phyloP scores from a whole-genome alignment of 140 eudicot genomes.

The Anethum foeniculum region DNA sequence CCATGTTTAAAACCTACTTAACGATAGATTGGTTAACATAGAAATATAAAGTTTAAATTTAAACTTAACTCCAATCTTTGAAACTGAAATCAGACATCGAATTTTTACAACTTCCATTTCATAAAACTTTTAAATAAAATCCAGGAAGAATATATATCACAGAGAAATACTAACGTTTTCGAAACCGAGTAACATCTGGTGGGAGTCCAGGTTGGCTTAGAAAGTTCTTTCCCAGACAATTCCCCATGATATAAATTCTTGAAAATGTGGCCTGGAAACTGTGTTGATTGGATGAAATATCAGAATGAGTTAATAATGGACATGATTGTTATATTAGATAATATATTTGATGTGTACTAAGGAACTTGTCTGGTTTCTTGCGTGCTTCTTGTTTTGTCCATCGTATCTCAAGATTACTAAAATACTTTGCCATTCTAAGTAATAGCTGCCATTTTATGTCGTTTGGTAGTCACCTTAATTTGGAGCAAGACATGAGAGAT shows the following conservation, averaged over 20 bases:
- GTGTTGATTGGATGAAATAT: neutral
- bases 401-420: neutral
- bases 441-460: neutral
- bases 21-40: neutral
- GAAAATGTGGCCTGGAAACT: neutral
- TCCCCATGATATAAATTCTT: neutral
- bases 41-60: neutral
- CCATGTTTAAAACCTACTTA: neutral
- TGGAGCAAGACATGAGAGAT: neutral
- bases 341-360: neutral
- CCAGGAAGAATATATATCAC: neutral
- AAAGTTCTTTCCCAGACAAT: neutral
- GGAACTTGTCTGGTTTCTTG: conserved; percentile 4
- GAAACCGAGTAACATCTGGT: neutral
- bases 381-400: neutral
- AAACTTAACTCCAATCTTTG: neutral
- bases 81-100: neutral
- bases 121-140: neutral
- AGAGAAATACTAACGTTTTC: conserved; percentile 1
- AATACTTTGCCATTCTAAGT: neutral
- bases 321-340: neutral
- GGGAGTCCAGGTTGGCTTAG: neutral
- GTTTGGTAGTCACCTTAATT: neutral
- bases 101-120: neutral
- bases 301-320: neutral